Evolutionary conservation across 75 land plant species (phyloP), one percentile per base, ranked within the genome.

Genomic region (Sequoiadendron giganteum): DNA sequence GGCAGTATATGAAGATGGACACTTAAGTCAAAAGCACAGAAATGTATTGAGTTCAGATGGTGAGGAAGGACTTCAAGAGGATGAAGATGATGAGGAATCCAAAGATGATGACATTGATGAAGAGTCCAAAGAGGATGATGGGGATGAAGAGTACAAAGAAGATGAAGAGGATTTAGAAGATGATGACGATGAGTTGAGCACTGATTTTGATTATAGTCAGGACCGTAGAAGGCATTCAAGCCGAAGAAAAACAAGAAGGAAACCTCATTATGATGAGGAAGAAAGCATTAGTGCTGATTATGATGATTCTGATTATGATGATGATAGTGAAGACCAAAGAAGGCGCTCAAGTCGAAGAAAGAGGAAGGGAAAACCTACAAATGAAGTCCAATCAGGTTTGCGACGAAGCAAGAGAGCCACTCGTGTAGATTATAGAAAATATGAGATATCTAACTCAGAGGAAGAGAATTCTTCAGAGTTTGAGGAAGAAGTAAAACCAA

Each of bases 1-100:
- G 88, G 99, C 94, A 80, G 92, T 96, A 40, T 94, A 96, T 88
- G 95, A 98, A 89, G 99, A 96, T 30, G 95, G 94, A 48, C 95
- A 94, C 85, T 58, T 83, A 85, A 89, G 65, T 25, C 92, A 93
- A 86, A 90, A 90, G 70, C 87, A 88, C 58, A 88, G 45, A 83
- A 93, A 88, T 56, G 72, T 40, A 30, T 90, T 91, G n/a, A 90
- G 90, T 78, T 93, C 93, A 28, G 94, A 92, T 76, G 93, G 91
- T 48, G 86, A 85, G 65, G 65, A 85, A n/a, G 40, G 38, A 49
- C 42, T 9, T 25, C 21, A 42, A 79, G 82, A 79, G n/a, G 58
- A 32, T 30, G 55, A 43, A 84, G 85, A n/a, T 48, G 85, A 47
- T 47, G 85, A 84, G 11, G 85, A 84, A 2, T 84, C 43, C 56